Conservation (phyloP, 1,284 basidiomycete genomes). For the Pascua sp. region DNA sequence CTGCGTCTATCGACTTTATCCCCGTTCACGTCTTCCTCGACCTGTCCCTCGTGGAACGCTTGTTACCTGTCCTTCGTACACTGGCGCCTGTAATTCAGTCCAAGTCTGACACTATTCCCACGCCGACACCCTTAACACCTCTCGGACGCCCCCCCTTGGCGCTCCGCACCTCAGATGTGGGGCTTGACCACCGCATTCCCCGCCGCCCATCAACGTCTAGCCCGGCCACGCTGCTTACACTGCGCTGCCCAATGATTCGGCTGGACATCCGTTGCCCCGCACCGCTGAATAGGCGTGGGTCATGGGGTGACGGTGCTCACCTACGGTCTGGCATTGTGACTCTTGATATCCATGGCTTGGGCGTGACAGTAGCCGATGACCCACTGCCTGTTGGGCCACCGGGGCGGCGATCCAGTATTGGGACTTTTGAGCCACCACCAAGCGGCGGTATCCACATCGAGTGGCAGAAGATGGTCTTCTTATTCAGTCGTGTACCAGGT, state of each 20-base stretch:
- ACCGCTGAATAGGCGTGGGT: conserved; percentile 35
- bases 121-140: too few relatives aligned
- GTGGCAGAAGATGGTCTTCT: conserved; percentile 42
- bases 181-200: too few relatives aligned
- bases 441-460: conserved; percentile 20
- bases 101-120: not conserved
- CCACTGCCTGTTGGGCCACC: conserved; percentile 1
- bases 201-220: too few relatives aligned
- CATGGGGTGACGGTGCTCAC: conserved; percentile 44
- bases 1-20: conserved; percentile 44
- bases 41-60: conserved; percentile 55
- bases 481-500: conserved; percentile 42
- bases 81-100: conserved; percentile 32
- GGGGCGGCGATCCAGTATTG: not conserved
- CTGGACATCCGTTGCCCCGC: conserved; percentile 48
- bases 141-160: too few relatives aligned
- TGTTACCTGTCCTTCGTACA: conserved; percentile 38
- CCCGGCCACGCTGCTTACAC: conserved; percentile 4
- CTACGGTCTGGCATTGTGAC: conserved; percentile 47
- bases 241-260: conserved; percentile 38
- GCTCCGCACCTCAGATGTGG: too few relatives aligned
- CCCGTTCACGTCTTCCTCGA: conserved; percentile 74
- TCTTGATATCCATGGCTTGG: conserved; percentile 41
- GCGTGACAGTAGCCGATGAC: conserved; percentile 13
- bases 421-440: not conserved